Evolutionary conservation across 1,139 yeast species (phyloP).

Genomic region (Yamadazyma triangularis): DNA sequence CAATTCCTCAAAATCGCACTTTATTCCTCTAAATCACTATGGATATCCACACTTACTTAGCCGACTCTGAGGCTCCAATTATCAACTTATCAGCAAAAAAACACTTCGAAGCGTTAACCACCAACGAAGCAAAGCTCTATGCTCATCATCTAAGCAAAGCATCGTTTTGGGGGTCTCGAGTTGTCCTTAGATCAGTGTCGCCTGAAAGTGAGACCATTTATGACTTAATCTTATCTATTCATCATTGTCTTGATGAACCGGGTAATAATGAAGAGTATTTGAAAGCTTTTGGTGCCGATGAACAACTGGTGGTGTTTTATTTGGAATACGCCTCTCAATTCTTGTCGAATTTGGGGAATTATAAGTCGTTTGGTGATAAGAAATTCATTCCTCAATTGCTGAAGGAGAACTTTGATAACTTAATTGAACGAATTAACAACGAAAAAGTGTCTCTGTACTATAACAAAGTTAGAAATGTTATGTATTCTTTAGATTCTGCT

Average conservation of each 20-base stretch:
- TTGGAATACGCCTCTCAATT: slow-evolving; percentile 81
- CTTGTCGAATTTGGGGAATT: slow-evolving; percentile 77
- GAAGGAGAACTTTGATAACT: slow-evolving; percentile 41
- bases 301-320: slow-evolving; percentile 40
- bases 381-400: slow-evolving; percentile 71
- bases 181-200: slow-evolving; percentile 77
- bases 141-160: slow-evolving; percentile 84
- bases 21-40: too few species aligned
- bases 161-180: slow-evolving; percentile 77
- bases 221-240: slow-evolving; percentile 61
- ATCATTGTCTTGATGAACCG: slow-evolving; percentile 47
- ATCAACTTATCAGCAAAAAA: slow-evolving; percentile 39
- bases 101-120: slow-evolving; percentile 38
- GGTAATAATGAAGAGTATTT: slow-evolving; percentile 38
- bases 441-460: slow-evolving; percentile 35
- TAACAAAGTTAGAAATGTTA: slow-evolving; percentile 37
- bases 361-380: slow-evolving; percentile 84
- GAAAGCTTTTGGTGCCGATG: slow-evolving; percentile 22
- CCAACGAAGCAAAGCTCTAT: slow-evolving; percentile 43
- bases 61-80: slow-evolving; percentile 44
- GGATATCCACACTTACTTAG: slow-evolving; percentile 20
- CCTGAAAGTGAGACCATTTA: slow-evolving; percentile 74
- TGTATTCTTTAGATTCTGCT: slow-evolving; percentile 45
- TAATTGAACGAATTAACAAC: slow-evolving; percentile 40
- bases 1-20: too few species aligned